phyloP scores from a whole-genome alignment of 2,329 filamentous ascomycete species.

The Diaporthe sp. region DNA sequence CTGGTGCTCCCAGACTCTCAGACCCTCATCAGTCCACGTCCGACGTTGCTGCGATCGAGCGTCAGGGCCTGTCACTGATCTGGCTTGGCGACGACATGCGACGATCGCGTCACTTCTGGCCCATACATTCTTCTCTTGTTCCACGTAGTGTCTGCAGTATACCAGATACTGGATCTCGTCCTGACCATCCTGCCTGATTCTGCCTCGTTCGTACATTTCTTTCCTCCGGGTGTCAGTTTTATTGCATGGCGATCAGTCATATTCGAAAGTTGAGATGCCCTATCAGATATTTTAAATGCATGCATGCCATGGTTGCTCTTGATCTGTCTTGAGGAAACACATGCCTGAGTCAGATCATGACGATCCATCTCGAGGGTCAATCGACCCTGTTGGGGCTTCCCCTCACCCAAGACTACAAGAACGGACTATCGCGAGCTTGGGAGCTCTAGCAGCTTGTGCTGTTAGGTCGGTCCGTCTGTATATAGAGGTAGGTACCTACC shows the following conservation, averaged over 20 bases:
- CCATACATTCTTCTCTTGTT: not conserved
- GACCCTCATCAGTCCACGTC: not conserved
- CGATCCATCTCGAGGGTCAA: slow-evolving; percentile 9
- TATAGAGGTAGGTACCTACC: not conserved
- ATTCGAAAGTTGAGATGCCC: not conserved
- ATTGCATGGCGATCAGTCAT: not conserved
- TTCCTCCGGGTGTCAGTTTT: not conserved
- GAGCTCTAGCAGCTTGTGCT: slow-evolving; percentile 19
- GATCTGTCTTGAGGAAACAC: slow-evolving; percentile 4
- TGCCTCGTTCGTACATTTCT: not conserved
- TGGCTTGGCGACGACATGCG: slow-evolving; percentile 24
- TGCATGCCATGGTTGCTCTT: not conserved
- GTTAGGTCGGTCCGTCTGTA: not conserved
- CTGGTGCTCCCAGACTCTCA: slow-evolving; percentile 6
- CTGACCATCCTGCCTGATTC: not conserved
- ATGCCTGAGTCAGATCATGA: slow-evolving; percentile 21
- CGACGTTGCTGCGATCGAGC: slow-evolving; percentile 1
- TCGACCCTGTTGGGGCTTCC: not conserved
- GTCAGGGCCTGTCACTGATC: slow-evolving; percentile 26
- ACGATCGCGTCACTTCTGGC: slow-evolving; percentile 17
- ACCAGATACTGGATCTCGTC: not conserved
- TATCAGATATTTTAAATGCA: not conserved
- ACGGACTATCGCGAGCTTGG: slow-evolving; percentile 14
- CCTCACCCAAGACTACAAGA: not conserved
- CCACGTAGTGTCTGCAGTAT: not conserved